Base-by-base conservation (phyloP, 2,329 filamentous ascomycete species). In the Colletotrichum endophyticum region DNA sequence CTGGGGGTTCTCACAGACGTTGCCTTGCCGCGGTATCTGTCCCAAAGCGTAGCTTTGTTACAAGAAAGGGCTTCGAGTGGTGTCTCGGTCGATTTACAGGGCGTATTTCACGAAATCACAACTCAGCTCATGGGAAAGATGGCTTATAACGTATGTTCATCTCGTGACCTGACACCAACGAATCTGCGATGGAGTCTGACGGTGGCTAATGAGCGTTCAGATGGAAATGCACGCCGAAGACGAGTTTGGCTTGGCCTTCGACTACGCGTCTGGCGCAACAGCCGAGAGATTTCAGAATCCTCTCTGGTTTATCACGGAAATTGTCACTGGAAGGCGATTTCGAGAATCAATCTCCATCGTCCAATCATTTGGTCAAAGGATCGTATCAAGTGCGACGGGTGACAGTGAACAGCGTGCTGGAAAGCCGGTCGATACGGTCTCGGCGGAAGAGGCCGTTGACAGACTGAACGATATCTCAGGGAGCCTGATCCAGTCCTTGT, bases 81-180 rank as follows among this genome's bases (percentile, higher is more conserved):
- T 2, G 78, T 75, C 1, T 78, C 77, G 0, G 84, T 92, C 3
- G 91, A 94, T 80, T 82, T 94, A 64, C 91, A 93, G 79, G 85
- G 84, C n/a, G 84, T 92, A 3, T 89, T 93, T 62, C 90, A 92
- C 70, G 91, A 93, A 80, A 88, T 94, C 62, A 94, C 92, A 2
- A 93, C 92, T 27, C 88, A 91, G 74, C 81, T 94, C 28, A 93
- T 94, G 90, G 92, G 92, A n/a, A 88, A 88, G 77, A 92, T 93
- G 90, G 92, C 92, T 16, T 94, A 94, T 79, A 90, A 92, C 80
- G 88, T 87, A 81, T 79, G 73, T 32, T 9, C 22, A 27, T 66
- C 11, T n/a, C 25, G 27, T 30, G 25, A 56, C 36, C 11, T 28
- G 3, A 11, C 28, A 16, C 5, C 9, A 12, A 28, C 32, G 30